Evolutionary conservation across 176 grass and related monocot genomes (phyloP).

Genomic region (Triticum monococcum): DNA sequence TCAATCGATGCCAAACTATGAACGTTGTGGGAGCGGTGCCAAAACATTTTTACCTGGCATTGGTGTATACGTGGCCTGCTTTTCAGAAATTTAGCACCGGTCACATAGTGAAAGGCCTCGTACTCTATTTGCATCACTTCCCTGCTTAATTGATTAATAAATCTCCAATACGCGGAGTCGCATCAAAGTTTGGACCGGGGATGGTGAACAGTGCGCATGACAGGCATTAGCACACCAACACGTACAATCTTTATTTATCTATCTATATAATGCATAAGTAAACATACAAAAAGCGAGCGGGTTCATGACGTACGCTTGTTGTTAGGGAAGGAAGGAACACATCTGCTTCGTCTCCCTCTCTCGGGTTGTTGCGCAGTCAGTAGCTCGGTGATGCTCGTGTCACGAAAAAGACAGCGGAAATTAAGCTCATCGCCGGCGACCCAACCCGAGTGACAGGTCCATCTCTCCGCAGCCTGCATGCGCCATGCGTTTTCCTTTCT

Average conservation of each 20-base stretch:
- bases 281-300: too few species aligned
- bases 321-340: slow-evolving; percentile 24
- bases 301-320: too few species aligned
- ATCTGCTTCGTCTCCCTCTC: slow-evolving; percentile 3
- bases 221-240: background rate
- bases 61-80: too few species aligned
- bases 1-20: too few species aligned
- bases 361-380: slow-evolving; percentile 32
- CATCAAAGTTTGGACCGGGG: background rate
- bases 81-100: too few species aligned
- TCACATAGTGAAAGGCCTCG: too few species aligned
- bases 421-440: background rate
- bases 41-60: too few species aligned
- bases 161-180: slow-evolving; percentile 6
- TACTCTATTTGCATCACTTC: background rate
- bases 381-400: slow-evolving; percentile 11
- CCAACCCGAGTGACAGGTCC: background rate
- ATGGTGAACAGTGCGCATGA: slow-evolving; percentile 7
- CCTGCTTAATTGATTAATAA: background rate
- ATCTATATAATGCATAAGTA: too few species aligned
- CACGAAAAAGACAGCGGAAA: slow-evolving; percentile 24
- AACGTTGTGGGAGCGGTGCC: too few species aligned
- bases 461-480: background rate
- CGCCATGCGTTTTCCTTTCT: background rate
- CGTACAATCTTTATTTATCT: too few species aligned